Evolutionary conservation across 331 rosid species (phyloP).

Genomic region (Cydonia oblonga): DNA sequence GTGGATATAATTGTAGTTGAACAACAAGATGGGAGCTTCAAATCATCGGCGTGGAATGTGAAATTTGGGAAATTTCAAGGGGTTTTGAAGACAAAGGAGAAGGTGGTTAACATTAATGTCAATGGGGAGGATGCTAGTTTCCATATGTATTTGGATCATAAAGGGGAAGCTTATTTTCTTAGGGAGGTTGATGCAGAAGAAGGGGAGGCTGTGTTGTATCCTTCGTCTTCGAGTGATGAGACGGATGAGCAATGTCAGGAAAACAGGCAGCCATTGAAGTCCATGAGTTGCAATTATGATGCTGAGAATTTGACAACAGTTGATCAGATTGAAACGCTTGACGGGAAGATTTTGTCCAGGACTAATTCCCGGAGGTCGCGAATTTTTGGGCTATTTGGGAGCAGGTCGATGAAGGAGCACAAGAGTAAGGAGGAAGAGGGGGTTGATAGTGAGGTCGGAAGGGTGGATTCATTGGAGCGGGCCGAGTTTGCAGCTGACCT

Average conservation of each 20-base stretch:
- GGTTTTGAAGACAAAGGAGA: conserved; percentile 69
- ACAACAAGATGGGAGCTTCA: conserved; percentile 71
- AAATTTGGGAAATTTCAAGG: conserved; percentile 91
- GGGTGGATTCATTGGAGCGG: conserved; percentile 43
- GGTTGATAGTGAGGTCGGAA: conserved; percentile 5
- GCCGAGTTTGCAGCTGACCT: conserved; percentile 75
- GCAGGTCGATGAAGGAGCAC: conserved; percentile 33
- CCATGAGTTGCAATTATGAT: conserved; percentile 30
- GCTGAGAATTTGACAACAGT: conserved; percentile 4
- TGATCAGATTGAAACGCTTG: conserved; percentile 26
- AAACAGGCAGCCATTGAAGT: conserved; percentile 17
- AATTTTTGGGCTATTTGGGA: conserved; percentile 49
- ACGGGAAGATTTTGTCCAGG: conserved; percentile 23
- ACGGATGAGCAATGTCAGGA: conserved; percentile 16
- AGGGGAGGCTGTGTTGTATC: conserved; percentile 27
- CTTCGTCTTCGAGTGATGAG: conserved; percentile 41
- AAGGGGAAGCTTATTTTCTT: conserved; percentile 82
- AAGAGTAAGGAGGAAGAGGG: conserved; percentile 9
- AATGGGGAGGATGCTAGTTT: conserved; percentile 61
- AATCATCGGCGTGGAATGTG: conserved; percentile 88
- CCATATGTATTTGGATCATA: conserved; percentile 64
- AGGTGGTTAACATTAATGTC: conserved; percentile 46
- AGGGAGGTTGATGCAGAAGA: conserved; percentile 45
- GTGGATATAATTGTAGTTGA: conserved; percentile 82
- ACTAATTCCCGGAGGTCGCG: conserved; percentile 30